Percentiles rank a stretch among this genome's conserved stretches.
Evolutionary conservation across 331 rosid genomes (phyloP).

Genomic region (Cydonia oblonga): DNA sequence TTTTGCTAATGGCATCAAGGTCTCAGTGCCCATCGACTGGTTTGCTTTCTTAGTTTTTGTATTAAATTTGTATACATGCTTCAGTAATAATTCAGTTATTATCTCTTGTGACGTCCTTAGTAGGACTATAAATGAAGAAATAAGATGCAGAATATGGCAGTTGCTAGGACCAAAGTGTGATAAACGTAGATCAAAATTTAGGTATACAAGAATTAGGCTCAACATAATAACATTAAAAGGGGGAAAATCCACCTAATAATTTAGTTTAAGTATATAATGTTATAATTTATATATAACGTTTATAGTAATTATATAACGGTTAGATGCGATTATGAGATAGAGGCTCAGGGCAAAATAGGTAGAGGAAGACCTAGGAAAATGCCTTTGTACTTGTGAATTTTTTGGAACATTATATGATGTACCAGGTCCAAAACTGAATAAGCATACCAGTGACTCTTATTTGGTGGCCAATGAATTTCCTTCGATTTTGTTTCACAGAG

Average conservation of each 20-base stretch:
- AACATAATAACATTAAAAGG: neutral
- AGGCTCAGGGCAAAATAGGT: too few relatives aligned
- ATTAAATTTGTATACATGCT: neutral
- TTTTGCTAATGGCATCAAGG: neutral
- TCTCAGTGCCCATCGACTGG: neutral
- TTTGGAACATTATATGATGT: neutral
- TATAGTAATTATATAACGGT: too few relatives aligned
- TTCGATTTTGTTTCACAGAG: constrained; percentile 19
- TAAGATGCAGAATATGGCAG: neutral
- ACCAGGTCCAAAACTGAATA: neutral
- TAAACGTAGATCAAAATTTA: neutral
- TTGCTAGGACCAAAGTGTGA: neutral
- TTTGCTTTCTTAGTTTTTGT: neutral
- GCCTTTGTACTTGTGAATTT: neutral
- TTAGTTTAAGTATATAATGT: neutral
- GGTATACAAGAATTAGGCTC: neutral
- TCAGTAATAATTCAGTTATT: neutral
- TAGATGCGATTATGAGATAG: too few relatives aligned
- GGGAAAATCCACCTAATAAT: neutral
- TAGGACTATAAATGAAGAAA: neutral
- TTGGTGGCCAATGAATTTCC: neutral
- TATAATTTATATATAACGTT: too few relatives aligned
- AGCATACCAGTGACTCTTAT: neutral
- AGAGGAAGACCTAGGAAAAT: neutral
- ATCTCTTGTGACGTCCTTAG: neutral